These are phyloP conservation scores for Penicillium sp. DNA, from an alignment of 2,329 filamentous ascomycete genomes.

Conservation along the genomic window DNA sequence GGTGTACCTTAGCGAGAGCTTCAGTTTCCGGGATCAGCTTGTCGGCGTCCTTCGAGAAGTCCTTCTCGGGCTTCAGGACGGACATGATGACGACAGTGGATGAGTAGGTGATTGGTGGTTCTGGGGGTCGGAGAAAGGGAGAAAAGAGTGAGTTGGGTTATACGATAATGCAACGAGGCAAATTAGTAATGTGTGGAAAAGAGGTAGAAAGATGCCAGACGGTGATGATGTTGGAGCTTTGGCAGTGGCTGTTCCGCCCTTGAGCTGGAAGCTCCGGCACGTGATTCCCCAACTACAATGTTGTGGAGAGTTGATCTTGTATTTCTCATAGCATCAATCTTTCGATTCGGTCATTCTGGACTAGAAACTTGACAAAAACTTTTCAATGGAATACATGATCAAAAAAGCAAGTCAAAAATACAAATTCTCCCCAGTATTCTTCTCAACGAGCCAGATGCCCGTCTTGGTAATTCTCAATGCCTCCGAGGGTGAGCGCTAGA, in stretches of 20 bases:
- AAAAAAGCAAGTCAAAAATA: neutral
- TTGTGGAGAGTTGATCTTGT: neutral
- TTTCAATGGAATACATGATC: neutral
- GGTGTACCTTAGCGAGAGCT: constrained; percentile 75
- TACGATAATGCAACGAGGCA: neutral
- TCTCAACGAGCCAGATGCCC: neutral
- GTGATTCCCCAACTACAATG: constrained; percentile 19
- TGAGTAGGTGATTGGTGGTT: neutral
- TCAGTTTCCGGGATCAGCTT: constrained; percentile 87
- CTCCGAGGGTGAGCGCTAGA: neutral
- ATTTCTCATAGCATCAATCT: neutral
- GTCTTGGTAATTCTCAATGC: neutral
- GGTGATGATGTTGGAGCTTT: constrained; percentile 23
- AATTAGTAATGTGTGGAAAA: constrained; percentile 4
- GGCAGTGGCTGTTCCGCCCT: constrained; percentile 19
- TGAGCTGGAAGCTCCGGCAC: constrained; percentile 33
- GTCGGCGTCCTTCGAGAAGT: constrained; percentile 96
- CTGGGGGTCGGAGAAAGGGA: neutral
- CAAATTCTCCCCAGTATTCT: neutral
- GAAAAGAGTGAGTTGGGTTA: neutral
- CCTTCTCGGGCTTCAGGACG: constrained; percentile 92
- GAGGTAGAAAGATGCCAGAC: constrained; percentile 6
- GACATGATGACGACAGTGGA: constrained; percentile 63
- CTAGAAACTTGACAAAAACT: neutral
- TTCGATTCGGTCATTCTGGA: neutral